Conservation (phyloP, 805 yeast species). For the Myxozyma kluyveri region DNA sequence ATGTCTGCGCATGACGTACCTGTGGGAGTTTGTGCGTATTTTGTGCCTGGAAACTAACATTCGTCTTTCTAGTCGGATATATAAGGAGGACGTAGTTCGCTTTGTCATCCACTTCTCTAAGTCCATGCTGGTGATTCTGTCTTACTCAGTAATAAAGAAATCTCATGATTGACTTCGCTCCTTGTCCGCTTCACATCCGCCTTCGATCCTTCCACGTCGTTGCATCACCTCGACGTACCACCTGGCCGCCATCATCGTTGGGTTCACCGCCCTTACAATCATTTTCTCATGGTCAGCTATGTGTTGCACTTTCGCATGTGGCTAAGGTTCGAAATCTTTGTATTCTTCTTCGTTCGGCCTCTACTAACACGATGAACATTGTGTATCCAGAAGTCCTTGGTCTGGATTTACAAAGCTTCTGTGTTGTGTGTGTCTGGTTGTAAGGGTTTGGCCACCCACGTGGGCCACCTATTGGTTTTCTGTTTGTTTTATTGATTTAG, state of each 20-base stretch:
- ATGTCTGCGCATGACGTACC: background rate
- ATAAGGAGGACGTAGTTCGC: background rate
- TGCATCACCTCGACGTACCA: too few species aligned
- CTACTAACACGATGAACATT: background rate
- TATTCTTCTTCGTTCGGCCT: background rate
- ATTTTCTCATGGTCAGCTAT: background rate
- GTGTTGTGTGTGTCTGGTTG: too few species aligned
- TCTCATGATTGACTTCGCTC: too few species aligned
- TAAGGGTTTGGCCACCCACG: too few species aligned
- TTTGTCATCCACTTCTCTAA: background rate
- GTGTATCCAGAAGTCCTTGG: background rate
- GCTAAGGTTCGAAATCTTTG: background rate
- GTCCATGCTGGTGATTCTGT: background rate
- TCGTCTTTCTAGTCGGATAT: background rate
- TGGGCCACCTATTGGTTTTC: too few species aligned
- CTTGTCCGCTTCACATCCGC: too few species aligned
- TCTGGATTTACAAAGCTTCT: too few species aligned
- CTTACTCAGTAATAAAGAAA: background rate
- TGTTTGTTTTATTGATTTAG: too few species aligned
- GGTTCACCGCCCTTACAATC: background rate
- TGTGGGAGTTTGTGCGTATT: background rate
- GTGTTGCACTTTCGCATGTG: background rate
- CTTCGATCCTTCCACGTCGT: too few species aligned
- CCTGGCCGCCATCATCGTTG: too few species aligned
- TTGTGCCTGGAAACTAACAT: background rate